Base-by-base conservation (phyloP, 2,329 filamentous ascomycete genomes). In the Lasiodiplodia citricola region DNA sequence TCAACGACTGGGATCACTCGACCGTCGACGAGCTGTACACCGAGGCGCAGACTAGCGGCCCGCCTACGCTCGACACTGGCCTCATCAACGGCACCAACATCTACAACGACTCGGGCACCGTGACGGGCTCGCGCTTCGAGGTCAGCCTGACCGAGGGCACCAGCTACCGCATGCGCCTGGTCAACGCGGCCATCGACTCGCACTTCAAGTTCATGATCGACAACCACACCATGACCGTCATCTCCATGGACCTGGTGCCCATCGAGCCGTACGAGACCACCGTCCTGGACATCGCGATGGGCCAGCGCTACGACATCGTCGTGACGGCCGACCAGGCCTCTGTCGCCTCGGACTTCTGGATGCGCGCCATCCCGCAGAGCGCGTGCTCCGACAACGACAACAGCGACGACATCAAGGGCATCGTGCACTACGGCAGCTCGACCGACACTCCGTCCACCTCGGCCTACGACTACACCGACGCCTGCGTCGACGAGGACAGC, bases 121-220 rank as follows among this genome's bases (percentile, higher is more conserved):
- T 67, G 21, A 70, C 69, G 11, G 70, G 67, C 44, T 64, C 55
- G 28, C 31, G 80, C 67, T 73, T 73, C 51, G 76, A 74, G 65
- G 76, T 79, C 69, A 78, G 69, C 4, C 76, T 79, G 8, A 74
- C 71, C 18, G 85, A 80, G 14, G 85, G 85, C 68, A 85, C 83
- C 76, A 84, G 79, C 14, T 87, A 91, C 75, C 85, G 87, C 14
- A 81, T 87, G 18, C 84, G 88, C 1, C 80, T 91, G 66, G 83
- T 90, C 75, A 91, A 91, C 77, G 76, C 84, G 2, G 74, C 77
- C 8, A 75, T 78, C 18, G 77, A 80, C 67, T 73, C 68, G 6
- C 71, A 72, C 3, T 78, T 79, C 62, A 73, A 73, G 50, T 75
- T 79, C 1, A 75, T 76, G 10, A 70, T 79, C 13, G 70, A 83